A percentile compares a stretch with the other conserved stretches of the same genome.
phyloP scores from a whole-genome alignment of 1,284 basidiomycete species.

The Rhodotorula sp. region DNA sequence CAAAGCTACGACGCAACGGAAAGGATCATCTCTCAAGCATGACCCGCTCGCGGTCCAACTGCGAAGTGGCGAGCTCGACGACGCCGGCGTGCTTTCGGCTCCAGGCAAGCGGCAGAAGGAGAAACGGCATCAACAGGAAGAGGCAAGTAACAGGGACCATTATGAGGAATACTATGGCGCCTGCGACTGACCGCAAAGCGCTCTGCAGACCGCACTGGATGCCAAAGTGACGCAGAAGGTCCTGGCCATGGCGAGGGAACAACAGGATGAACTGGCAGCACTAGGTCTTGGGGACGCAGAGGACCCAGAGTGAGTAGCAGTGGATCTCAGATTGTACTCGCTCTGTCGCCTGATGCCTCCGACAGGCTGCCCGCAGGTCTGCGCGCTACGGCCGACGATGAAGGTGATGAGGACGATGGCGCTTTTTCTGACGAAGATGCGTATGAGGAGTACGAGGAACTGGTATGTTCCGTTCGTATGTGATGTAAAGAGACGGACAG shows the following conservation, averaged over 20 bases:
- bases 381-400: constrained; percentile 1
- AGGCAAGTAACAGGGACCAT: constrained; percentile 11
- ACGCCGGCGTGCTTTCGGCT: constrained; percentile 35
- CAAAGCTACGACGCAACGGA: constrained; percentile 16
- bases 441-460: constrained; percentile 57
- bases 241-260: constrained; percentile 85
- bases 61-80: constrained; percentile 29
- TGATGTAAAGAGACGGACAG: background rate
- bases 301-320: constrained; percentile 23
- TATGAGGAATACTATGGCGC: too few species aligned
- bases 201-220: constrained; percentile 66
- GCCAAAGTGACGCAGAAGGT: constrained; percentile 84
- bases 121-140: constrained; percentile 34
- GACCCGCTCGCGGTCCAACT: constrained; percentile 43
- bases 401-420: constrained; percentile 35
- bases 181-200: background rate
- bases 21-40: constrained; percentile 22
- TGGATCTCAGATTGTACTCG: background rate
- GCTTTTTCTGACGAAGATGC: constrained; percentile 52
- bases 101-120: constrained; percentile 43
- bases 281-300: constrained; percentile 41
- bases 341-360: background rate
- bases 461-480: constrained; percentile 48
- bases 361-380: background rate
- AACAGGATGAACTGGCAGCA: constrained; percentile 73